A percentile compares a stretch with the other conserved stretches of the same genome.
phyloP scores from a whole-genome alignment of 2,329 filamentous ascomycete species.

The Parastagonospora avenae region DNA sequence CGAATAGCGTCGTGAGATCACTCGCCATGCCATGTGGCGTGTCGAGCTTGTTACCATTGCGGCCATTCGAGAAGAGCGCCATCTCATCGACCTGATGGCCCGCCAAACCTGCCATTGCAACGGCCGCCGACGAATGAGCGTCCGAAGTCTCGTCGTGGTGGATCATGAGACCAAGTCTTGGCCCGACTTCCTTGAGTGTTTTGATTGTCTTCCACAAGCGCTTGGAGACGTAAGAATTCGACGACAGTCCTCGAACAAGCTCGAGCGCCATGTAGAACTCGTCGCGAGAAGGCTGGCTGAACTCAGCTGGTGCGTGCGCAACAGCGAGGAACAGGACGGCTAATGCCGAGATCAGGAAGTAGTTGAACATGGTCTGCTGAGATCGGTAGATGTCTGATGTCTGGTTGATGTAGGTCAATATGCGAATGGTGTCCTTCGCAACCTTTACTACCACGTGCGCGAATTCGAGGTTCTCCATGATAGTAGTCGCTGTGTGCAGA shows the following conservation, averaged over 20 bases:
- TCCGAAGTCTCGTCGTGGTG: slow-evolving; percentile 56
- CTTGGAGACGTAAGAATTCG: slow-evolving; percentile 73
- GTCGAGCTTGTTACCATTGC: slow-evolving; percentile 44
- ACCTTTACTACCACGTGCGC: slow-evolving; percentile 77
- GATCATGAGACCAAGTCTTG: slow-evolving; percentile 65
- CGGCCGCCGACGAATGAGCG: slow-evolving; percentile 65
- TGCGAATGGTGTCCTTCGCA: slow-evolving; percentile 76
- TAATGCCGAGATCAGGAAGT: slow-evolving; percentile 76
- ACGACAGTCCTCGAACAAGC: slow-evolving; percentile 73
- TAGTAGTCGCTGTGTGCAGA: slow-evolving; percentile 81
- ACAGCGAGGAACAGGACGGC: slow-evolving; percentile 78
- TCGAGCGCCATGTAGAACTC: slow-evolving; percentile 82
- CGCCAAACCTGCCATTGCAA: slow-evolving; percentile 69
- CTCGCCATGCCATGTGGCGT: slow-evolving; percentile 66
- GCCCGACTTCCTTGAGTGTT: slow-evolving; percentile 73
- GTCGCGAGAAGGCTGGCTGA: slow-evolving; percentile 69
- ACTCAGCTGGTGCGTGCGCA: slow-evolving; percentile 74
- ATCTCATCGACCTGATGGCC: slow-evolving; percentile 66
- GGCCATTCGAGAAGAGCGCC: slow-evolving; percentile 52
- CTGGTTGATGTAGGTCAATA: slow-evolving; percentile 72
- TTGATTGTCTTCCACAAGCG: slow-evolving; percentile 75
- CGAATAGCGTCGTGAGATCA: slow-evolving; percentile 67
- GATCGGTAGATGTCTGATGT: slow-evolving; percentile 73
- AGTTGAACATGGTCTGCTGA: slow-evolving; percentile 79
- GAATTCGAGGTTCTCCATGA: slow-evolving; percentile 74